Conservation (phyloP, 2,329 filamentous ascomycete genomes). For the Helotiales sp. region DNA sequence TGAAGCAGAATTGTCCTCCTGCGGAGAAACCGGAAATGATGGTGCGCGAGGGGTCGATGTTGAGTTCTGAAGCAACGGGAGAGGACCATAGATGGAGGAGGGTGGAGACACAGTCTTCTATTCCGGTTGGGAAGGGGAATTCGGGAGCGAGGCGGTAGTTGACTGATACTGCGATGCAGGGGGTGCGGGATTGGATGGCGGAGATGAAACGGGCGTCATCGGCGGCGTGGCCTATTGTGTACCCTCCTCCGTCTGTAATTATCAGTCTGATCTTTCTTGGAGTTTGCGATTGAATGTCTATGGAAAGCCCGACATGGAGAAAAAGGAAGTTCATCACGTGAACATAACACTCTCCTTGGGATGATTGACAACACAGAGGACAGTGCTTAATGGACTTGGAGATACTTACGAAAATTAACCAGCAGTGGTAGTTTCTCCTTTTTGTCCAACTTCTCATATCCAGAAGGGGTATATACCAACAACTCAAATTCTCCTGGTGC, state of each 20-base stretch:
- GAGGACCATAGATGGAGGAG: slow-evolving; percentile 39
- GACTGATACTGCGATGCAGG: slow-evolving; percentile 55
- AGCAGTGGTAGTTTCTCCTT: slow-evolving; percentile 43
- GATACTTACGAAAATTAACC: slow-evolving; percentile 52
- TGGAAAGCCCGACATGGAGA: background rate
- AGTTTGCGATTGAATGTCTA: background rate
- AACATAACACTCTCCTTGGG: too few species aligned
- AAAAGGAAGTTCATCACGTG: background rate
- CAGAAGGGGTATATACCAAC: slow-evolving; percentile 22
- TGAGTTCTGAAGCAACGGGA: slow-evolving; percentile 17
- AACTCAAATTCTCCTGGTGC: slow-evolving; percentile 18
- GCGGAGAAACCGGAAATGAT: slow-evolving; percentile 48
- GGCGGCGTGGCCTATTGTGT: slow-evolving; percentile 56
- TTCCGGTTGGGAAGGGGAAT: slow-evolving; percentile 59
- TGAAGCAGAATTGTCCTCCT: slow-evolving; percentile 37
- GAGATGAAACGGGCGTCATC: slow-evolving; percentile 61
- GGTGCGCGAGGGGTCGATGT: slow-evolving; percentile 29
- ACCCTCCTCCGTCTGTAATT: slow-evolving; percentile 59
- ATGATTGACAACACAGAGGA: too few species aligned
- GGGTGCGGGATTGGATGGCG: slow-evolving; percentile 49
- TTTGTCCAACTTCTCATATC: slow-evolving; percentile 1
- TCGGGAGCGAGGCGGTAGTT: slow-evolving; percentile 65
- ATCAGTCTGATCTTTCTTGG: too few species aligned
- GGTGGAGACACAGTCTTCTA: slow-evolving; percentile 54
- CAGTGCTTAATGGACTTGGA: background rate